Base-by-base conservation (phyloP, 805 yeast species). In the Candida loeiensis region DNA sequence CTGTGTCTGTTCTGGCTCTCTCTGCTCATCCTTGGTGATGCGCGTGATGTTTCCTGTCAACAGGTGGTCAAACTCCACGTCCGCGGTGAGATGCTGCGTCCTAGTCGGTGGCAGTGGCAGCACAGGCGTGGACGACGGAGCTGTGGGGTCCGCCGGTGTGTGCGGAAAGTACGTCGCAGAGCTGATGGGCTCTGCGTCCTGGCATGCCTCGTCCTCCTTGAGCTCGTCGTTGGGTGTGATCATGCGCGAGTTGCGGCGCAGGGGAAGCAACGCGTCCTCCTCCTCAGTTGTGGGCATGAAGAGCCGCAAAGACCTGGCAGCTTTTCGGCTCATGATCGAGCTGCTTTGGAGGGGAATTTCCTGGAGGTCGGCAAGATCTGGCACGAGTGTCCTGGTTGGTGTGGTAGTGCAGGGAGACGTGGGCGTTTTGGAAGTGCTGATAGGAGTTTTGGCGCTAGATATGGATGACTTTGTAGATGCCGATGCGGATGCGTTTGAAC, bases 131-230 rank as follows among this genome's bases (percentile, higher is more conserved):
- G 19, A 33, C 15, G 27, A 25, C 18, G 34, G 34, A 25, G 43
- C 37, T 24, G 16, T 9, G 21, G 37, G 21, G 21, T 31, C 37
- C 18, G 58, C 59, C 13, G 80, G 76, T 3, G 77, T 73, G 54
- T 82, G 86, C 2, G 89, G 89, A 41, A 79, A 73, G 53, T 81
- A 82, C 1, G 86, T 80, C 1, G 87, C 88, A 2, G 84, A 77
- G 0, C 85, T 78, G 0, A 80, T 76, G 0, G 86, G 85, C 43
- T 81, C 82, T 6, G 21, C 21, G 17, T 27, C 31, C 6, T 5
- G 8, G 17, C 31, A 11, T 11, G 13, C 11, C 31, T 30, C 26
- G 24, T 37, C 40, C 9, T 31, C 28, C 5, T 30, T 24, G 32
- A 17, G 6, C 18, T 37, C 40, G 6, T 37, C 36, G 12, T 37